Conservation (phyloP, 208 protist species). For the Jaenimonas drosophilae region DNA sequence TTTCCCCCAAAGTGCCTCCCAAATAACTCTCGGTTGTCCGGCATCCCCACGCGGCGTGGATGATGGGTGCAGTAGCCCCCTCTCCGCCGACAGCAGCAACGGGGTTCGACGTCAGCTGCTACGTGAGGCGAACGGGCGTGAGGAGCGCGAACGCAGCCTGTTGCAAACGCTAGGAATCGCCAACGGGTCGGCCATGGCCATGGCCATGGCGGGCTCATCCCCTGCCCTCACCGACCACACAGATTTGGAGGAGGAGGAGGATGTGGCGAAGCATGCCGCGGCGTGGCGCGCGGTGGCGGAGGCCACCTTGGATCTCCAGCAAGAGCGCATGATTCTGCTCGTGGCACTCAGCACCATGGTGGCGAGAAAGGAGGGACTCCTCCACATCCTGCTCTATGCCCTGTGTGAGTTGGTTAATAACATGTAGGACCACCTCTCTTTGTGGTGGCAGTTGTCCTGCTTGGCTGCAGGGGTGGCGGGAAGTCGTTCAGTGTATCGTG, state of each 20-base stretch:
- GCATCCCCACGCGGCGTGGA: neutral
- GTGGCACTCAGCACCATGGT: slow-evolving; percentile 65
- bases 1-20: too few relatives aligned
- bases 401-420: slow-evolving; percentile 50
- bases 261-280: neutral
- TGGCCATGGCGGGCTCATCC: neutral
- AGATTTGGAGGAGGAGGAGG: neutral
- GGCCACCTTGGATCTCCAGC: slow-evolving; percentile 46
- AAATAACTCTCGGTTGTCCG: too few relatives aligned
- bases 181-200: neutral
- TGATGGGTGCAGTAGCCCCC: neutral
- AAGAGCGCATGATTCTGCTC: slow-evolving; percentile 56
- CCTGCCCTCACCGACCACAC: neutral
- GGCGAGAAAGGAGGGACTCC: slow-evolving; percentile 63
- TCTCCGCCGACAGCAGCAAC: neutral
- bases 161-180: too few relatives aligned
- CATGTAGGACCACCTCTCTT: slow-evolving; percentile 26
- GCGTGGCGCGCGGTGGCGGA: slow-evolving; percentile 1
- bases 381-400: slow-evolving; percentile 50
- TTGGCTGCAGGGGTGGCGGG: too few relatives aligned
- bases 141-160: too few relatives aligned
- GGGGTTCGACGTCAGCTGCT: neutral
- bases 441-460: too few relatives aligned
- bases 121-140: neutral
- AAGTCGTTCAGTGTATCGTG: too few relatives aligned